Evolutionary conservation across 495 filamentous ascomycete species (phyloP).

Genomic region (Filosporella fistucella): DNA sequence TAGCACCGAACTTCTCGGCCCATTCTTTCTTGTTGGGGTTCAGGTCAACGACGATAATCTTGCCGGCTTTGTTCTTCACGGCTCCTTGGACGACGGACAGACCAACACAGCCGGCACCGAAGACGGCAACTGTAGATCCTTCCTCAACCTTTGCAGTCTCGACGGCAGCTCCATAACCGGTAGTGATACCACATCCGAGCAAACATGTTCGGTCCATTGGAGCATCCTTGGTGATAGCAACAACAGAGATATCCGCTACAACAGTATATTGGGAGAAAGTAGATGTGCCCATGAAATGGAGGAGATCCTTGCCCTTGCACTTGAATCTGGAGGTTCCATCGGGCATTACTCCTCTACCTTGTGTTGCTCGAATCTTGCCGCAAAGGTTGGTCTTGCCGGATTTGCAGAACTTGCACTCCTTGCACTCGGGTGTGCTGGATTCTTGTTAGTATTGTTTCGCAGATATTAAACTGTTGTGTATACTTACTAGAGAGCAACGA

Average conservation of each 20-base stretch:
- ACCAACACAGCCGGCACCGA: slow-evolving; percentile 94
- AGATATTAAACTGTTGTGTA: slow-evolving; percentile 1
- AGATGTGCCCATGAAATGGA: slow-evolving; percentile 99
- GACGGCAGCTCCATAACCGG: slow-evolving; percentile 92
- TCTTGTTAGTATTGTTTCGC: slow-evolving; percentile 1
- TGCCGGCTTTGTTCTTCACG: slow-evolving; percentile 77
- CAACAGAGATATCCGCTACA: slow-evolving; percentile 96
- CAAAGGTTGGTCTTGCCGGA: slow-evolving; percentile 99
- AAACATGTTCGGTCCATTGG: slow-evolving; percentile 94
- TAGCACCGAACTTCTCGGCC: slow-evolving; percentile 91
- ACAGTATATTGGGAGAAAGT: slow-evolving; percentile 99
- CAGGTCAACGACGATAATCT: slow-evolving; percentile 94
- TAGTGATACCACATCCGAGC: slow-evolving; percentile 96
- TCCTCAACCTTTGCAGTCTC: slow-evolving; percentile 89
- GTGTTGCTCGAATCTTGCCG: slow-evolving; percentile 96
- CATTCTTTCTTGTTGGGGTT: slow-evolving; percentile 91
- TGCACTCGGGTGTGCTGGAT: slow-evolving; percentile 86
- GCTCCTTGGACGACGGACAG: slow-evolving; percentile 93
- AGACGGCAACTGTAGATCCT: slow-evolving; percentile 87
- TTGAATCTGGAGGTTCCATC: slow-evolving; percentile 95
- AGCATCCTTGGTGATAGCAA: slow-evolving; percentile 86
- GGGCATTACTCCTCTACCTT: slow-evolving; percentile 95
- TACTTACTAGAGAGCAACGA: slow-evolving; percentile 92
- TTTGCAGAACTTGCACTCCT: slow-evolving; percentile 98
- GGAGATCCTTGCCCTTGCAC: slow-evolving; percentile 86